Percentiles rank a stretch among this genome's conserved stretches.
These are phyloP conservation scores for Cerrena zonata DNA, from an alignment of 1,284 basidiomycete species.

Conservation along the genomic window DNA sequence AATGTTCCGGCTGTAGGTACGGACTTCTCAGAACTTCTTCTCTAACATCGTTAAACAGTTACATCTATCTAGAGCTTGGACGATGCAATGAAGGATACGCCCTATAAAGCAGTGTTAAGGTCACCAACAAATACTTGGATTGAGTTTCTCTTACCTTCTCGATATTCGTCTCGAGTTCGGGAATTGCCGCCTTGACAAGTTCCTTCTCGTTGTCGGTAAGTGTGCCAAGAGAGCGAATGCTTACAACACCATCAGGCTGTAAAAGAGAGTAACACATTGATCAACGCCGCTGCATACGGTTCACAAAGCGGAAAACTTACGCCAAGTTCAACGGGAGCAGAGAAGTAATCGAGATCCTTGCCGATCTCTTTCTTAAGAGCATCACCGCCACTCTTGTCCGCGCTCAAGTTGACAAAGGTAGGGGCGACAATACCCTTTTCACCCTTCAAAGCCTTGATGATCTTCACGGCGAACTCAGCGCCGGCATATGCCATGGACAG, in stretches of 20 bases:
- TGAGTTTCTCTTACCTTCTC: constrained; percentile 49
- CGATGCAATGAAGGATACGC: constrained; percentile 16
- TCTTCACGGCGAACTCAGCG: constrained; percentile 72
- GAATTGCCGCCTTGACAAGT: constrained; percentile 74
- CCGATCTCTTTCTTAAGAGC: constrained; percentile 58
- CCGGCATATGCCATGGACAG: constrained; percentile 76
- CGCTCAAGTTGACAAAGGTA: constrained; percentile 76
- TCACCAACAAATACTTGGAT: background rate
- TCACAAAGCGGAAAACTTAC: constrained; percentile 40
- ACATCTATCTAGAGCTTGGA: constrained; percentile 27
- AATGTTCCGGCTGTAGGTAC: too few species aligned
- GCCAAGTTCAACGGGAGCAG: constrained; percentile 78
- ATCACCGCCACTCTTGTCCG: constrained; percentile 70
- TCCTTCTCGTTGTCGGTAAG: constrained; percentile 68
- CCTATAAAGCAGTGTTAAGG: constrained; percentile 9
- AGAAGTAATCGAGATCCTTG: constrained; percentile 76
- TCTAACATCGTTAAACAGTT: background rate
- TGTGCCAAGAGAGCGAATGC: constrained; percentile 73
- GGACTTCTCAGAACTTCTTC: too few species aligned
- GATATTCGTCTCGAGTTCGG: constrained; percentile 80
- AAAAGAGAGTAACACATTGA: background rate
- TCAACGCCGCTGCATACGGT: constrained; percentile 1
- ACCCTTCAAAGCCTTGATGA: constrained; percentile 83
- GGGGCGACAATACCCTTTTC: constrained; percentile 84
- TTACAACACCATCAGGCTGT: constrained; percentile 74